phyloP scores from a whole-genome alignment of 805 yeast species.

The Barnettozyma botsteinii region DNA sequence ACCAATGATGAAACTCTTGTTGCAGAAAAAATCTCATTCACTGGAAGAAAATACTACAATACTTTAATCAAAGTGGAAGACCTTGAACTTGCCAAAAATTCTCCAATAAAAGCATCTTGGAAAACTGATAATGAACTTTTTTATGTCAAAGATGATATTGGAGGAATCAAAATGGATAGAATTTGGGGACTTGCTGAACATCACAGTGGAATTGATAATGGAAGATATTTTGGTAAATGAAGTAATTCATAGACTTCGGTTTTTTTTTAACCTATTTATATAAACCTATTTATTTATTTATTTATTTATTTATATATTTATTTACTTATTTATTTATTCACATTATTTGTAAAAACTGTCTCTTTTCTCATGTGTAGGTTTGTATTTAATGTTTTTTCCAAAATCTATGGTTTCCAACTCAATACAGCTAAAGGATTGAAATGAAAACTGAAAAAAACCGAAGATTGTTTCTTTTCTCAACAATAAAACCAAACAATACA shows the following conservation, averaged over 20 bases:
- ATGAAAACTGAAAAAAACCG: neutral
- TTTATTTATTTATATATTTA: neutral
- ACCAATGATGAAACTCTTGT: conserved; percentile 57
- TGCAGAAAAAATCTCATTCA: conserved; percentile 58
- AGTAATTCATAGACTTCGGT: neutral
- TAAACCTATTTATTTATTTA: neutral
- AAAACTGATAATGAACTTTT: conserved; percentile 33
- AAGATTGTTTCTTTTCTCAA: no score
- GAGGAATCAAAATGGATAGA: conserved; percentile 80
- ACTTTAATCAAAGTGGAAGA: conserved; percentile 49
- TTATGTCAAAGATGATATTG: conserved; percentile 66
- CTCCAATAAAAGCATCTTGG: conserved; percentile 47
- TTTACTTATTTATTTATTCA: neutral
- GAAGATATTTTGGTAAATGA: conserved; percentile 38
- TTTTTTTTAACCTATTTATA: neutral
- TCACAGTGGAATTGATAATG: conserved; percentile 61
- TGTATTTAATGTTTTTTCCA: no score
- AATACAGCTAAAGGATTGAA: neutral
- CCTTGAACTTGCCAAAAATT: conserved; percentile 35
- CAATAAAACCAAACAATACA: neutral
- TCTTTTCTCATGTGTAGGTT: no score
- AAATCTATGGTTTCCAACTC: no score
- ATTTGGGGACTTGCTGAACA: conserved; percentile 78
- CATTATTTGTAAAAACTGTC: no score
- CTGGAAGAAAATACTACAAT: conserved; percentile 63